Evolutionary conservation across 371 early-diverging fungal species (phyloP), one percentile per base, ranked within the genome.

Genomic region (Sporodiniella umbellata): DNA sequence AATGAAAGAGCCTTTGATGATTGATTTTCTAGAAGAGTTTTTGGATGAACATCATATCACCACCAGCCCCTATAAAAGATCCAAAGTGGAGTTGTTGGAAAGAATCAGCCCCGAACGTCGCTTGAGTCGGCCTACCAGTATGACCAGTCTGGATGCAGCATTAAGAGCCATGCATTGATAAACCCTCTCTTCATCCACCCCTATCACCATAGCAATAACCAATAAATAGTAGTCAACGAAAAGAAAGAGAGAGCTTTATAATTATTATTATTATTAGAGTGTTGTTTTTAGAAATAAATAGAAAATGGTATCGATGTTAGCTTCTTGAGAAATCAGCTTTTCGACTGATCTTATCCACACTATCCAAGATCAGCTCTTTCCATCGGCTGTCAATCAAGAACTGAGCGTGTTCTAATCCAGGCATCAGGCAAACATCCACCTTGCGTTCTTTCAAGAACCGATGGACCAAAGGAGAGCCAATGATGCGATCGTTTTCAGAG

Each of bases 1-100:
- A 8, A 82, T 92, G 76, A 92, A 92, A 53, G 92, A 92, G 56
- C 92, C 92, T 0, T 53, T 92, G 55, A 82, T 89, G 19, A 79
- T 87, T 37, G 89, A 92, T 59, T 90, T 92, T 56, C 53, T 92
- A 24, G 82, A 87, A 45, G 86, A 87, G 62, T 92, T 84, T 48
- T 65, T 86, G 2, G 76, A 66, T 4, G 76, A 79, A 35, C 84
- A 83, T 62, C 58, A 61, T 33, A 17, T 61, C 2, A 55, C 42
- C 49, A 66, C 7, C 33, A 64, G 23, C 64, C 71, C 1, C 48
- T 71, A 23, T 44, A 28, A 67, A 19, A 48, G 64, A n/a, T 67
- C 68, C n/a, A 64, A 71, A 45, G 76, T 72, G 4, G 76, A 75
- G 43, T 40, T 75, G 12, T 47, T 75, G 6, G 72, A 72, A 28